These are phyloP conservation scores for Fusarium musae DNA, from an alignment of 2,329 filamentous ascomycete genomes.

Conservation along the genomic window DNA sequence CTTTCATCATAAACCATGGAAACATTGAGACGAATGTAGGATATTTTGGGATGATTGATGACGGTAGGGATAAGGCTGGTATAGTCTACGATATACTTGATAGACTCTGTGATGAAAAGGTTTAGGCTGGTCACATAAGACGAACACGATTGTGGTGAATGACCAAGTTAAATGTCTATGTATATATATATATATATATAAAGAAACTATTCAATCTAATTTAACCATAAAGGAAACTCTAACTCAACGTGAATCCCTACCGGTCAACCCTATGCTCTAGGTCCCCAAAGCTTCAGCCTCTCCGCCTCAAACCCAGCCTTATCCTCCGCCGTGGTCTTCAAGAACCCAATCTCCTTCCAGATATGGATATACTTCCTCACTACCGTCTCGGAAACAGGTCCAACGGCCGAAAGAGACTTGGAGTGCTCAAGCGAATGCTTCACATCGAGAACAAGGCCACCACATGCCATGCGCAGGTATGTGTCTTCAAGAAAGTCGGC, in stretches of 20 bases:
- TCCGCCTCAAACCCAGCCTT: constrained; percentile 30
- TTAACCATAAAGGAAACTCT: neutral
- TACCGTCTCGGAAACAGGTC: constrained; percentile 21
- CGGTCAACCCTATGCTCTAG: neutral
- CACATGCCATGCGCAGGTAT: constrained; percentile 27
- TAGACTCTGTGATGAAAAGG: rapidly evolving
- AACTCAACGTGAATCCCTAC: no score
- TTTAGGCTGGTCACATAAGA: rapidly evolving
- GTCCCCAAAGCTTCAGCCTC: constrained; percentile 19
- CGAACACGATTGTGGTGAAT: neutral
- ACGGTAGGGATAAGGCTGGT: rapidly evolving
- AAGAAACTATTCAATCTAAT: neutral
- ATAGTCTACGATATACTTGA: rapidly evolving
- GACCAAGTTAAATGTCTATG: neutral
- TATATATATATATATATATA: neutral
- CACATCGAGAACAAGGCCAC: constrained; percentile 15
- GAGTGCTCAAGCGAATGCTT: constrained; percentile 29
- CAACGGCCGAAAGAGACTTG: constrained; percentile 14
- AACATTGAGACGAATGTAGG: rapidly evolving
- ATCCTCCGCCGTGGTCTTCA: constrained; percentile 29
- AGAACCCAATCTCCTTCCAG: constrained; percentile 39
- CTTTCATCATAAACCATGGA: rapidly evolving
- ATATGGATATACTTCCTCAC: constrained; percentile 40
- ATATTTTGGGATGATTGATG: rapidly evolving
- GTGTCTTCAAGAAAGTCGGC: constrained; percentile 21